Evolutionary conservation across 2,329 filamentous ascomycete genomes (phyloP).

Genomic region (Calonectria leucothoes): DNA sequence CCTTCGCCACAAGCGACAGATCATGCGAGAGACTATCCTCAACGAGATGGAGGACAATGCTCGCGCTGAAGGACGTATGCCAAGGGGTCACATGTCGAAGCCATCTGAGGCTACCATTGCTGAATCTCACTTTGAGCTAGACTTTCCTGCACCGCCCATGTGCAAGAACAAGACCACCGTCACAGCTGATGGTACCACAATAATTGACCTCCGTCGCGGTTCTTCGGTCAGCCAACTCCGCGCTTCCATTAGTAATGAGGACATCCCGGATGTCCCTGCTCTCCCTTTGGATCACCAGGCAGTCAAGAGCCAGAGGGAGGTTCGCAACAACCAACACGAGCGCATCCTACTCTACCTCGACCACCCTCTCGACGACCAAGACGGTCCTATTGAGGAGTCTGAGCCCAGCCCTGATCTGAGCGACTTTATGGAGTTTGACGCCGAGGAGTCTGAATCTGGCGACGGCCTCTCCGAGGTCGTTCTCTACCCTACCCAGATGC

Average conservation of each 20-base stretch:
- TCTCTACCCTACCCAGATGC: slow-evolving; percentile 29
- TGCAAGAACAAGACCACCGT: slow-evolving; percentile 41
- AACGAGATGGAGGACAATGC: slow-evolving; percentile 54
- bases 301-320: slow-evolving; percentile 19
- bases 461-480: slow-evolving; percentile 32
- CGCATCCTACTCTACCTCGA: slow-evolving; percentile 46
- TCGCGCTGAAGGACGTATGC: slow-evolving; percentile 19
- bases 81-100: slow-evolving; percentile 41
- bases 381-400: slow-evolving; percentile 35
- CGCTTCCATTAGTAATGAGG: not conserved
- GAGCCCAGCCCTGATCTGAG: slow-evolving; percentile 52
- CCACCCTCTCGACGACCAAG: slow-evolving; percentile 35
- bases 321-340: slow-evolving; percentile 33
- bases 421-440: slow-evolving; percentile 52
- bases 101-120: slow-evolving; percentile 46
- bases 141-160: slow-evolving; percentile 49
- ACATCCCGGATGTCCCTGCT: slow-evolving; percentile 3
- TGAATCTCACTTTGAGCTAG: slow-evolving; percentile 46
- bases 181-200: slow-evolving; percentile 37
- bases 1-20: slow-evolving; percentile 65
- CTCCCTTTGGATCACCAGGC: slow-evolving; percentile 24
- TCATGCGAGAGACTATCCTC: slow-evolving; percentile 62
- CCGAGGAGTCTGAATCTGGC: slow-evolving; percentile 34
- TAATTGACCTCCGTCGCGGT: slow-evolving; percentile 36
- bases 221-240: slow-evolving; percentile 14